Evolutionary conservation across 2,329 filamentous ascomycete genomes (phyloP), one percentile per base, ranked within the genome.

Genomic region (Corynespora cassiicola): DNA sequence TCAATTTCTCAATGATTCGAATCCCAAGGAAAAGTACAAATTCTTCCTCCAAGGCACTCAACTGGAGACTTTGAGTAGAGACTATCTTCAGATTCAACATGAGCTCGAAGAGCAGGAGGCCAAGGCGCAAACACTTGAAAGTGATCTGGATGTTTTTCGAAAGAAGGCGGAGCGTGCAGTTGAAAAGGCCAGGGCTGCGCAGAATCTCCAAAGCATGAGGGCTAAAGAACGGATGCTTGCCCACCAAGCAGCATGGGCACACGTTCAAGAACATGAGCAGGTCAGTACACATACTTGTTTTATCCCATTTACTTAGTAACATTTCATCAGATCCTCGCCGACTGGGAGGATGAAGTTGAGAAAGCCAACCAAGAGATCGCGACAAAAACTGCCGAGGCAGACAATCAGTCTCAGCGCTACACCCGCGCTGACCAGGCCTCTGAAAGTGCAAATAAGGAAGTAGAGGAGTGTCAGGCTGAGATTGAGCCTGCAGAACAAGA

Each of bases 41-140:
- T 96, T 96, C 60, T 99, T 99, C 62, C 81, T 96, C 44, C 90
- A 91, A 56, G 94, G 94, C 17, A 95, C 96, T 0, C 91, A 97
- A 57, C 80, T 99, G 1, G 90, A 97, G 64, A 86, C 92, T 54
- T 78, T 99, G 7, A 90, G 96, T 63, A 85, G 89, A 46, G 94
- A 99, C 61, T 99, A 99, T 67, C 82, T 85, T 42, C 75, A 96
- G 40, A 83, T 96, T 10, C 84, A 87, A 45, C 86, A 95, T 50
- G 86, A 82, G 3, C 76, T 94, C 14, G 87, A 96, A 49, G 81
- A 81, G 21, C 88, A 85, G 42, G 78, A 85, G 38, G 75, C 74
- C 20, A 87, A 86, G 52, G 71, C 89, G 1, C 71, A 75, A 7
- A 76, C 76, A 18, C 81, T 82, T 23, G 67, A 80, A 27, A 80